Evolutionary conservation across 345 rosid genomes (phyloP), one percentile per base, ranked within the genome.

Genomic region (Theobroma cacao): DNA sequence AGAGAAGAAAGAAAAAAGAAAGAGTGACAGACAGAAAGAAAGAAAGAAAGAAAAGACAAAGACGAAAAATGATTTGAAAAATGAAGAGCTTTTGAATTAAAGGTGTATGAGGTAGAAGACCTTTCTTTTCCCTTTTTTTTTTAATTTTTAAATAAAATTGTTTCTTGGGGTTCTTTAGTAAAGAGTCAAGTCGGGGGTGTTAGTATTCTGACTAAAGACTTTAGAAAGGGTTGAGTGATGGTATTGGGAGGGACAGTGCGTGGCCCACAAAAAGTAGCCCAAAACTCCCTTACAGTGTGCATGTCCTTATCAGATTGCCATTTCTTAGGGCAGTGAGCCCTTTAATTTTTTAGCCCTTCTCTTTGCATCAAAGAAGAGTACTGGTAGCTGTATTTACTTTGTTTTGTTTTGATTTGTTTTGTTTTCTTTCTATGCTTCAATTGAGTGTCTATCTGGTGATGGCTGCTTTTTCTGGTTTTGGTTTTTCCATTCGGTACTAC

Each of bases 51-150:
- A 76, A 76, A 77, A 40, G 78, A 66, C 78, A 76, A 60, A 75
- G 78, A 74, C 53, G 77, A 67, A 66, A 77, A 77, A 65, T 74
- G 41, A 77, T 70, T 47, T 48, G 80, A 79, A 82, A 79, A 78
- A 77, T 77, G 62, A 74, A 75, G 80, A 67, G 89, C 85, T 81
- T 89, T 85, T 72, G 89, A 82, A 80, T 76, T 76, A 74, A 77
- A 86, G 87, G 18, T 2, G 79, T 67, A 76, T 50, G 69, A 76
- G 77, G 79, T 75, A 65, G 83, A 76, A 70, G 66, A 47, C 8
- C 33, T 45, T 47, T 62, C 38, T 24, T 58, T n/a, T 31, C 48
- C 2, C n/a, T 41, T 62, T 67, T 40, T 18, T 69, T 45, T 43
- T 2, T 8, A 22, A 28, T 24, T 67, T 62, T 30, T 55, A 3